These are phyloP conservation scores for Colletotrichum camelliae DNA, from an alignment of 2,329 filamentous ascomycete genomes.

Conservation along the genomic window DNA sequence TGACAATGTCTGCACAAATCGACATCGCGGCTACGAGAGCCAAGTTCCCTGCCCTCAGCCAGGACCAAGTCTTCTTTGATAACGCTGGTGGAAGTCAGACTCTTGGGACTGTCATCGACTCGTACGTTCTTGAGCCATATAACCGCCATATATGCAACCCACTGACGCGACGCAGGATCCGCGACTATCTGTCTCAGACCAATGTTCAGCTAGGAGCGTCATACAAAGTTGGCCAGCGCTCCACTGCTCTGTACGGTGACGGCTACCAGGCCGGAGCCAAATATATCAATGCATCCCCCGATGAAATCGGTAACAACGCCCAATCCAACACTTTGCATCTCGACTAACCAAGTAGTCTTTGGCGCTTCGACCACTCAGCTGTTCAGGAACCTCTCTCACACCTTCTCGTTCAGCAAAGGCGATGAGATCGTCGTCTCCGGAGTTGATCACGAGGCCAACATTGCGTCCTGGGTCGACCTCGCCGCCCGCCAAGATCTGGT, in stretches of 20 bases:
- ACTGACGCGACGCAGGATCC: constrained; percentile 52
- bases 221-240: constrained; percentile 64
- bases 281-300: constrained; percentile 71
- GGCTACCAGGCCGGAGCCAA: constrained; percentile 70
- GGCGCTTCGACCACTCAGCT: constrained; percentile 79
- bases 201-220: constrained; percentile 81
- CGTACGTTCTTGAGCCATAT: constrained; percentile 49
- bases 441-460: constrained; percentile 81
- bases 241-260: constrained; percentile 62
- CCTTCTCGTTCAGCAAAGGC: constrained; percentile 57
- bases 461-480: constrained; percentile 74
- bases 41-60: constrained; percentile 71
- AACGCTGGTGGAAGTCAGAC: constrained; percentile 81
- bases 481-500: constrained; percentile 64
- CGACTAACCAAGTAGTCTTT: constrained; percentile 54
- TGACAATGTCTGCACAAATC: not conserved
- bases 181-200: constrained; percentile 67
- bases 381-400: constrained; percentile 71
- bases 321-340: not conserved
- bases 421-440: constrained; percentile 74
- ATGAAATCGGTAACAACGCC: constrained; percentile 63
- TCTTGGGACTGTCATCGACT: constrained; percentile 69
- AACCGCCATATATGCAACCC: not conserved
- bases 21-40: constrained; percentile 61
- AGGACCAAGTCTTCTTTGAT: constrained; percentile 75